Evolutionary conservation across 371 early-diverging fungal species (phyloP).

Genomic region (Circinella minor): DNA sequence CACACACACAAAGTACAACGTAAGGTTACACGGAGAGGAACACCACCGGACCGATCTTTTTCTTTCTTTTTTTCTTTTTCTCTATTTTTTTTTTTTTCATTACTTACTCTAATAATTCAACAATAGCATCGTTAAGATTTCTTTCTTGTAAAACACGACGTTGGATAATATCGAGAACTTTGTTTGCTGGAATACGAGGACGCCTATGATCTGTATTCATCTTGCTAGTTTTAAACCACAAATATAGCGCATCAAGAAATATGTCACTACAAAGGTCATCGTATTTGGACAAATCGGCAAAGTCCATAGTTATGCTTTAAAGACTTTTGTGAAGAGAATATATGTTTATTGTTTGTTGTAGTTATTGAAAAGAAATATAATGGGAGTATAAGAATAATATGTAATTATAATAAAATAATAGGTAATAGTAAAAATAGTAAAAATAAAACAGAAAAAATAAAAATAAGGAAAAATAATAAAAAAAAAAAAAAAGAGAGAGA

Average conservation of each 20-base stretch:
- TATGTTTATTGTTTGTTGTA: neutral
- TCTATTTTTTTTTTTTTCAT: neutral
- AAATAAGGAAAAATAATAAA: neutral
- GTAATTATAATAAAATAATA: too few relatives aligned
- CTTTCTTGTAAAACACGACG: constrained; percentile 46
- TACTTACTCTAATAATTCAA: constrained; percentile 28
- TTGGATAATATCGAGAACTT: constrained; percentile 62
- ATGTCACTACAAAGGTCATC: constrained; percentile 77
- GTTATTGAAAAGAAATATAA: too few relatives aligned
- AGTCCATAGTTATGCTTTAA: constrained; percentile 35
- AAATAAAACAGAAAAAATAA: neutral
- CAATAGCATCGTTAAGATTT: constrained; percentile 47
- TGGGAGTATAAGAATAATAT: too few relatives aligned
- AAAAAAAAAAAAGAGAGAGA: neutral
- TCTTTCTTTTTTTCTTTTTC: neutral
- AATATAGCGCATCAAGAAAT: constrained; percentile 63
- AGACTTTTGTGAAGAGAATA: neutral
- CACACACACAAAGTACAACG: constrained; percentile 2
- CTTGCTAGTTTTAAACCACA: constrained; percentile 76
- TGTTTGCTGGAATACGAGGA: constrained; percentile 36
- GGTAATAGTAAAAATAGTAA: neutral
- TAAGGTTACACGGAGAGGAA: neutral
- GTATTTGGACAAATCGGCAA: constrained; percentile 61
- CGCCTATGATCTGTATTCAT: constrained; percentile 46
- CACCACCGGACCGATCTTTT: constrained; percentile 2